Evolutionary conservation across 2,329 filamentous ascomycete species (phyloP).

Genomic region (Alternaria sp.): DNA sequence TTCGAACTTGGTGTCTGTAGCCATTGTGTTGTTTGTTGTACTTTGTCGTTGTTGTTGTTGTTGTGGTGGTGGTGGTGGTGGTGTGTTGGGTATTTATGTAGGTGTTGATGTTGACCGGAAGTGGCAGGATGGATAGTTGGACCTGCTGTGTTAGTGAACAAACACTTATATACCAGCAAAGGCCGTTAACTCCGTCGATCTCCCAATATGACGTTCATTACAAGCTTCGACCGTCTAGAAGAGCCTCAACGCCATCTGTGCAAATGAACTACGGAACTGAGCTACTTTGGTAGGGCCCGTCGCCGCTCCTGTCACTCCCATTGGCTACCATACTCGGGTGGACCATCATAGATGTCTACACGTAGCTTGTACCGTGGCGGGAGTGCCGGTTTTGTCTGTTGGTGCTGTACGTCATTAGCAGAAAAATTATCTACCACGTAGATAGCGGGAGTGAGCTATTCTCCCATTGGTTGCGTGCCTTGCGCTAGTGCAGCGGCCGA

Average conservation of each 20-base stretch:
- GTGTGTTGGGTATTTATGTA: neutral
- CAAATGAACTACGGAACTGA: slow-evolving; percentile 1
- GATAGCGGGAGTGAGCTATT: slow-evolving; percentile 3
- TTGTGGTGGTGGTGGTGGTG: neutral
- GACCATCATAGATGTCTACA: slow-evolving; percentile 8
- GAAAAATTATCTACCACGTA: slow-evolving; percentile 2
- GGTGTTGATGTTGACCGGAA: slow-evolving; percentile 1
- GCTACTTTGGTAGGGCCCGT: neutral
- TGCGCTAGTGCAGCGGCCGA: slow-evolving; percentile 10
- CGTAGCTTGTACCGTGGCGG: neutral
- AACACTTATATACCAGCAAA: slow-evolving; percentile 6
- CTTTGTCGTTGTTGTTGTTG: neutral
- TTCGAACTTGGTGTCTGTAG: slow-evolving; percentile 53
- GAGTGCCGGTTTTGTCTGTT: neutral
- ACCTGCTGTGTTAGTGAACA: neutral
- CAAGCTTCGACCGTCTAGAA: slow-evolving; percentile 8
- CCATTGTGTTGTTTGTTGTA: slow-evolving; percentile 19
- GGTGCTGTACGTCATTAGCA: slow-evolving; percentile 12
- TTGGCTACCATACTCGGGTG: neutral
- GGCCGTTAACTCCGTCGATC: slow-evolving; percentile 8
- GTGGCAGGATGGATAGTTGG: neutral
- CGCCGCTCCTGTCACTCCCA: neutral
- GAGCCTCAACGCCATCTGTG: neutral
- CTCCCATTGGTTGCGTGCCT: slow-evolving; percentile 14
- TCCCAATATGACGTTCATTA: slow-evolving; percentile 10